phyloP scores from a whole-genome alignment of 2,329 filamentous ascomycete species.

The Grosmannia huntii region DNA sequence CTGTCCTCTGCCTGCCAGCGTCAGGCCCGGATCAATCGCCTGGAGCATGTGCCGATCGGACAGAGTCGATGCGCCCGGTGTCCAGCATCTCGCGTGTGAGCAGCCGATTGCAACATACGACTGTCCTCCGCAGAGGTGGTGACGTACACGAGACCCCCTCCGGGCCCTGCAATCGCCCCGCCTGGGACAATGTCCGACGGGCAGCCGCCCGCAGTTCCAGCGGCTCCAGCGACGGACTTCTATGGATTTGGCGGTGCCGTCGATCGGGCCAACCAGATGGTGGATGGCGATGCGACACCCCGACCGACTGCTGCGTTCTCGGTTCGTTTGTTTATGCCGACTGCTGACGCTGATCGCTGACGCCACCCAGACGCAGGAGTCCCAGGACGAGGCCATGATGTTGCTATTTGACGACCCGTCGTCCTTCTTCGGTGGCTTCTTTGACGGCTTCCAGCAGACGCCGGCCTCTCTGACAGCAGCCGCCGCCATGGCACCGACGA shows the following conservation, averaged over 20 bases:
- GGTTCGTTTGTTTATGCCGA: neutral
- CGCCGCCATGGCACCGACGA: neutral
- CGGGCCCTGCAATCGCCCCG: neutral
- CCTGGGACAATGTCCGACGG: neutral
- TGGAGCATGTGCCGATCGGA: neutral
- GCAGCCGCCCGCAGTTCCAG: neutral
- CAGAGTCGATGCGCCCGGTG: neutral
- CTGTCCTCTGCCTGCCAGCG: neutral
- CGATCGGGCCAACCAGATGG: neutral
- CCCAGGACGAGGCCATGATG: slow-evolving; percentile 26
- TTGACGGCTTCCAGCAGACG: neutral
- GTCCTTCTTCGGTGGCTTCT: slow-evolving; percentile 16
- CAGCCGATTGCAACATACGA: neutral
- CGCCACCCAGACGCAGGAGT: slow-evolving; percentile 14
- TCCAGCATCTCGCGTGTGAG: neutral
- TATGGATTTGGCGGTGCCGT: neutral
- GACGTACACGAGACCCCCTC: neutral
- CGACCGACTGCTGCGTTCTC: too few relatives aligned
- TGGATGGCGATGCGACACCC: slow-evolving; percentile 7
- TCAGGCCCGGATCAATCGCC: neutral
- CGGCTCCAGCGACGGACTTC: neutral
- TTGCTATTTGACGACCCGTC: slow-evolving; percentile 29
- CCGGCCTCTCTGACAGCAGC: neutral
- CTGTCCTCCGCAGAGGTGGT: neutral
- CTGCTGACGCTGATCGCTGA: neutral